phyloP scores from a whole-genome alignment of 495 filamentous ascomycete genomes.

The Podospora pseudopauciseta region DNA sequence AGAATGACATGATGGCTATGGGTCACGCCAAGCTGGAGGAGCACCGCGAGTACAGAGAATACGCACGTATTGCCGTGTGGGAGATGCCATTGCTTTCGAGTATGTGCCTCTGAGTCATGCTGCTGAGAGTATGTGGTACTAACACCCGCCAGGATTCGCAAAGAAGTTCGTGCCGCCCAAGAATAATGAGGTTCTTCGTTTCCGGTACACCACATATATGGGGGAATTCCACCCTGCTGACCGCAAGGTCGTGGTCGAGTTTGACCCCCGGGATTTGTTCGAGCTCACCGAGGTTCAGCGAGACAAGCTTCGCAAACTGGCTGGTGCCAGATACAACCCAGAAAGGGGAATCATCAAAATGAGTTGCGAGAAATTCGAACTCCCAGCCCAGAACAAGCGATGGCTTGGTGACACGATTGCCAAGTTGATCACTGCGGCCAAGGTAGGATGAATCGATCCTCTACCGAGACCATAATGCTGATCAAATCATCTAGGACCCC shows the following conservation, averaged over 20 bases:
- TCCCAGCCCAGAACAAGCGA: constrained; percentile 92
- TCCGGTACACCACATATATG: constrained; percentile 96
- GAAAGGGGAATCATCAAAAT: constrained; percentile 80
- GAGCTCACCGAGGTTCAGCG: constrained; percentile 61
- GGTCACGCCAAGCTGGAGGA: constrained; percentile 85
- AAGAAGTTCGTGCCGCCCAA: constrained; percentile 74
- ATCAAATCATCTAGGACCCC: constrained; percentile 46
- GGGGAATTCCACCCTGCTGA: constrained; percentile 90
- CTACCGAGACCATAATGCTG: constrained; percentile 9
- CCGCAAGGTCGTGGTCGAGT: constrained; percentile 90
- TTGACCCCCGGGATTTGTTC: constrained; percentile 62
- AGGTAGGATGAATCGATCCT: constrained; percentile 40
- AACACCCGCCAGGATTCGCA: constrained; percentile 59
- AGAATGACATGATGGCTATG: constrained; percentile 76
- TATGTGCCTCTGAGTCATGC: constrained; percentile 46
- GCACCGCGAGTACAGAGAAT: constrained; percentile 84
- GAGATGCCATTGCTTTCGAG: constrained; percentile 89
- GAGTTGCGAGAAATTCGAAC: constrained; percentile 82
- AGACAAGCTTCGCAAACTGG: constrained; percentile 81
- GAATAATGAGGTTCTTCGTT: constrained; percentile 66
- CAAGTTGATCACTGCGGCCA: constrained; percentile 69
- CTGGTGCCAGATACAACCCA: constrained; percentile 87
- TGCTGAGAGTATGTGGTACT: background rate
- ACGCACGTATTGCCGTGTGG: constrained; percentile 84
- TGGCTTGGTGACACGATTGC: constrained; percentile 78